A percentile compares a stretch with the other conserved stretches of the same genome.
phyloP scores from a whole-genome alignment of 139 green algal genomes.

The Eudorina sp. region DNA sequence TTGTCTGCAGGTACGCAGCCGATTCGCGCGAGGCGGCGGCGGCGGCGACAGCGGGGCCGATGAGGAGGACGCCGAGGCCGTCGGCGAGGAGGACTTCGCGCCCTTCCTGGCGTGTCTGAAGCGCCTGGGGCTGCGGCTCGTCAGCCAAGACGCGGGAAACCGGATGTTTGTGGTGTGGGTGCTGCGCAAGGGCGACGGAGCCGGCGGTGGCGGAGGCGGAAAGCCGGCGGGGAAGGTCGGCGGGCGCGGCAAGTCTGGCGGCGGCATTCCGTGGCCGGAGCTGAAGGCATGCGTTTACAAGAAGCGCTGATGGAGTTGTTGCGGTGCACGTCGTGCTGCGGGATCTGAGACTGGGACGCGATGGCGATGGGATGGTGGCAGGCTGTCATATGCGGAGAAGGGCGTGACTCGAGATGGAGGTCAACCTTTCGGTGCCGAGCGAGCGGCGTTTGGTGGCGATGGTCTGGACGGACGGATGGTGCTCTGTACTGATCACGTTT shows the following conservation, averaged over 20 bases:
- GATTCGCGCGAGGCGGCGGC: slow-evolving; percentile 59
- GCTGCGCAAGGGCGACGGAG: slow-evolving; percentile 63
- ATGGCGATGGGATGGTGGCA: too few species aligned
- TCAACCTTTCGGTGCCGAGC: too few species aligned
- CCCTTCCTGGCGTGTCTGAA: slow-evolving; percentile 74
- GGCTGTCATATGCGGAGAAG: too few species aligned
- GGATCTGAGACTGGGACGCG: too few species aligned
- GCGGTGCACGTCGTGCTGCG: too few species aligned
- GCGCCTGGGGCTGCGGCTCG: slow-evolving; percentile 73
- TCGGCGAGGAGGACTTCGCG: slow-evolving; percentile 66
- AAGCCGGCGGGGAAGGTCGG: slow-evolving; percentile 18
- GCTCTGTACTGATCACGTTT: too few species aligned
- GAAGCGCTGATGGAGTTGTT: slow-evolving; percentile 74
- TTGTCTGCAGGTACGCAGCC: slow-evolving; percentile 71
- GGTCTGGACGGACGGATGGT: too few species aligned
- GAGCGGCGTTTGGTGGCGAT: too few species aligned
- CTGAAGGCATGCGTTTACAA: slow-evolving; percentile 91
- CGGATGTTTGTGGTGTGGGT: slow-evolving; percentile 86
- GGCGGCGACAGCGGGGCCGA: slow-evolving; percentile 4
- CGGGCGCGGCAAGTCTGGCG: not conserved
- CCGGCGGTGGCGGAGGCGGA: not conserved
- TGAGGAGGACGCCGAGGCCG: not conserved
- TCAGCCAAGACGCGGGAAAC: slow-evolving; percentile 73
- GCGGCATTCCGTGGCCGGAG: slow-evolving; percentile 71
- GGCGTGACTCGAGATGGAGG: too few species aligned